Conservation (phyloP, 2,329 filamentous ascomycete species). For the Penicillium sp. region DNA sequence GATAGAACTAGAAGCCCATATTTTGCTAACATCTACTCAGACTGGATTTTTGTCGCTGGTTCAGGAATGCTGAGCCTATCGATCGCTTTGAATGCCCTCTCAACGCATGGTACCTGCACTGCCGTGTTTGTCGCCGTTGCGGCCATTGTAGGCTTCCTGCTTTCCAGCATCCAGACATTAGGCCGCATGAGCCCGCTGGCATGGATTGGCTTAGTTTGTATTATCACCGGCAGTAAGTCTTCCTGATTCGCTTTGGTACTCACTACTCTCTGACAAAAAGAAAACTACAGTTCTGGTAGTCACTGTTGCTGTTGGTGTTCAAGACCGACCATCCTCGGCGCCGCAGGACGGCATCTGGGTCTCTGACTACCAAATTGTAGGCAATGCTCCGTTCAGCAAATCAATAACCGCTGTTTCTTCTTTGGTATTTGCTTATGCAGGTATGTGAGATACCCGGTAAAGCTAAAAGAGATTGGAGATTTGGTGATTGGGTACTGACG, state of each 20-base stretch:
- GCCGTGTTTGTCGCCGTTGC: slow-evolving; percentile 22
- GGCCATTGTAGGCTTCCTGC: slow-evolving; percentile 14
- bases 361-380: slow-evolving; percentile 25
- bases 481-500: not conserved
- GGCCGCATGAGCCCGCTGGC: slow-evolving; percentile 20
- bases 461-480: not conserved
- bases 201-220: slow-evolving; percentile 21
- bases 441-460: slow-evolving; percentile 7
- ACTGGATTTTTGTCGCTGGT: slow-evolving; percentile 23
- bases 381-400: slow-evolving; percentile 26
- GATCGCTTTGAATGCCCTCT: slow-evolving; percentile 21
- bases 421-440: slow-evolving; percentile 35
- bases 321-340: slow-evolving; percentile 20
- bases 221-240: slow-evolving; percentile 23
- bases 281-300: slow-evolving; percentile 18
- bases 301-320: slow-evolving; percentile 23
- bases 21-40: slow-evolving; percentile 2
- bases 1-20: not conserved
- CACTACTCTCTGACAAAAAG: not conserved
- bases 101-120: slow-evolving; percentile 21
- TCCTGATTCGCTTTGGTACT: not conserved
- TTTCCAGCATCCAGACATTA: slow-evolving; percentile 21
- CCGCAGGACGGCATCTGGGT: slow-evolving; percentile 18
- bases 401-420: slow-evolving; percentile 36
- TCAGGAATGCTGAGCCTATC: slow-evolving; percentile 26